phyloP scores from a whole-genome alignment of 208 protist genomes.

The Leishmania turanica region DNA sequence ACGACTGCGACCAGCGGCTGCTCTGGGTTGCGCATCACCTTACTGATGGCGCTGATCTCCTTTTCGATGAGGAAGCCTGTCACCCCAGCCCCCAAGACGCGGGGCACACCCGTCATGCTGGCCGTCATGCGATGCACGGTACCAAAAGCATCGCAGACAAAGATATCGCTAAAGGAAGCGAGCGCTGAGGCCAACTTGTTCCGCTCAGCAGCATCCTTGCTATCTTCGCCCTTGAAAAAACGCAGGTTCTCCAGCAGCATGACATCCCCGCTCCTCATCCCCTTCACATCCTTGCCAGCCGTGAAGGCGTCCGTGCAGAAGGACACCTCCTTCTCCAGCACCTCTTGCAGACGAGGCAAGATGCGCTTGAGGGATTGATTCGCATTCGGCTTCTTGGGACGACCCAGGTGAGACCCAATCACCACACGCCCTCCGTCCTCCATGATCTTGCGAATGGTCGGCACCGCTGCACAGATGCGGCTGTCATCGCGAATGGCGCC shows the following conservation, averaged over 20 bases:
- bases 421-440: slow-evolving; percentile 88
- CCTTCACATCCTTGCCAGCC: slow-evolving; percentile 55
- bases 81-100: slow-evolving; percentile 91
- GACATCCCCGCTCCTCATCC: slow-evolving; percentile 90
- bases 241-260: slow-evolving; percentile 99
- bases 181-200: slow-evolving; percentile 90
- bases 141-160: slow-evolving; percentile 99
- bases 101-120: slow-evolving; percentile 92
- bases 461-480: slow-evolving; percentile 96
- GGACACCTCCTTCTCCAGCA: slow-evolving; percentile 74
- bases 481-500: slow-evolving; percentile 95
- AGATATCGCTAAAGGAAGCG: slow-evolving; percentile 97
- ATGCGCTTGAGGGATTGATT: slow-evolving; percentile 94
- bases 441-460: slow-evolving; percentile 96
- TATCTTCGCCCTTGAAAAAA: slow-evolving; percentile 99
- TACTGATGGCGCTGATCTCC: slow-evolving; percentile 98
- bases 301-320: slow-evolving; percentile 66
- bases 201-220: slow-evolving; percentile 74
- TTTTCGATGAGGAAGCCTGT: slow-evolving; percentile 99
- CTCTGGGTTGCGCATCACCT: slow-evolving; percentile 90
- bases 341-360: slow-evolving; percentile 84
- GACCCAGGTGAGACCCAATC: slow-evolving; percentile 98
- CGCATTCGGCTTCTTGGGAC: slow-evolving; percentile 96
- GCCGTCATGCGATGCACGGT: slow-evolving; percentile 99
- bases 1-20: slow-evolving; percentile 97